Base-by-base conservation (phyloP, 192 early-diverging fungal genomes). In the Nowakowskiella sp. region DNA sequence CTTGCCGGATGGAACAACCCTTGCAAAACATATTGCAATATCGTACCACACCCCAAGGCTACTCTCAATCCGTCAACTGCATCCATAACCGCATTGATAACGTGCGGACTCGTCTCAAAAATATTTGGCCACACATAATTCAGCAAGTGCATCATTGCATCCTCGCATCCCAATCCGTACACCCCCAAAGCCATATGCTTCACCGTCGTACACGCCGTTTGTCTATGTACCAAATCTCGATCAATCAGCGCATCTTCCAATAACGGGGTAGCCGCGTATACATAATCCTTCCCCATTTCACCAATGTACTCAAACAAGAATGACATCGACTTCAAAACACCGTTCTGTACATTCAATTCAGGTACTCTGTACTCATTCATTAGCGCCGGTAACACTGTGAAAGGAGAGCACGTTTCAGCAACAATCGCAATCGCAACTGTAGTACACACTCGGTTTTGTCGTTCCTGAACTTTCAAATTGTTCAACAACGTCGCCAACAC, bases 311-410 rank as follows among this genome's bases (percentile, higher is more conserved):
- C 96, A 54, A 99, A 99, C 57, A 99, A 69, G 71, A 97, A 99
- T 1, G 88, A 81, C 34, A 99, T 57, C 0, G 89, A 88, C 64
- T 99, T 99, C 29, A 99, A 67, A 0, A 96, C 91, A 58, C 96
- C 96, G 62, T 97, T 97, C 70, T 99, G 96, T n/a, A 99, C 94
- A 64, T 99, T 99, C 26, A 97, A 77, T 53, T 99, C 96, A 0
- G 96, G 96, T 7, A 99, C 94, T 28, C 96, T 87, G 74, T 99
- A 99, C 69, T 99, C 96, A 72, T 96, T 94, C 94, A 99, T 95
- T 23, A 99, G 69, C 0, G 93, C 96, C 0, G 96, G 96, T 6
- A 99, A 71, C 24, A 99, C 93, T 1, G 94, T 99, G 65, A 97
- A 99, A 0, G 96, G 96, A 1, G 89, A 87, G 61, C 92, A 95